Conservation (phyloP, 2,329 filamentous ascomycete genomes). For the Cladophialophora chaetospira region DNA sequence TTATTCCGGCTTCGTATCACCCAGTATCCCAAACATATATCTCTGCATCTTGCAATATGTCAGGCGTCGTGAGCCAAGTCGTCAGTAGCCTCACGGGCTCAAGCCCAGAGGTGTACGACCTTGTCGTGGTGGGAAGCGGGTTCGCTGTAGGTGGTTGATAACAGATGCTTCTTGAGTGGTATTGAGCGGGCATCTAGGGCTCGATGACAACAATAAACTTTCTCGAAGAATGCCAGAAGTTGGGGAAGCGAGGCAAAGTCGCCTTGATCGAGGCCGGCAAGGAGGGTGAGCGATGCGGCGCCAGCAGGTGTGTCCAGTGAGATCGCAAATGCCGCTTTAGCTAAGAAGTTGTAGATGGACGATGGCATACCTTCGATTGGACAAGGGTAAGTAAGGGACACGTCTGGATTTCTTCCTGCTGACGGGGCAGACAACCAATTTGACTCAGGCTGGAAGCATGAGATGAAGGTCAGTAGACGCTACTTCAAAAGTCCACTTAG, state of each 20-base stretch:
- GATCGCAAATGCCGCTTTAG: not conserved
- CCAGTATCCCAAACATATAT: not conserved
- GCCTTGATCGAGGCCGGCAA: conserved; percentile 45
- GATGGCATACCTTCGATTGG: conserved; percentile 46
- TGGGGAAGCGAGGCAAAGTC: conserved; percentile 41
- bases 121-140: conserved; percentile 45
- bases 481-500: not conserved
- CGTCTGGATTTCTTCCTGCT: not conserved
- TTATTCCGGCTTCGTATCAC: too few relatives aligned
- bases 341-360: conserved; percentile 35
- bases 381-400: conserved; percentile 32
- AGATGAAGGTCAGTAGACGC: conserved; percentile 21
- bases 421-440: conserved; percentile 32
- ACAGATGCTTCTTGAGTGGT: not conserved
- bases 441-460: conserved; percentile 29
- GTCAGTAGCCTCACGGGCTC: conserved; percentile 27
- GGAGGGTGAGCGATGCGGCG: conserved; percentile 44
- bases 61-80: conserved; percentile 17
- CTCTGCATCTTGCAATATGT: not conserved
- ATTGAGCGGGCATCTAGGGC: conserved; percentile 25
- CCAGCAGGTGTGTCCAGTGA: conserved; percentile 36
- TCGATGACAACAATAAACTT: conserved; percentile 46
- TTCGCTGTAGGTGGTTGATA: conserved; percentile 36
- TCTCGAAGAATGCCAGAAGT: conserved; percentile 42
- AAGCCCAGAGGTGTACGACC: conserved; percentile 37